Base-by-base conservation (phyloP, 1,139 yeast genomes). In the Kluyveromyces sp. region DNA sequence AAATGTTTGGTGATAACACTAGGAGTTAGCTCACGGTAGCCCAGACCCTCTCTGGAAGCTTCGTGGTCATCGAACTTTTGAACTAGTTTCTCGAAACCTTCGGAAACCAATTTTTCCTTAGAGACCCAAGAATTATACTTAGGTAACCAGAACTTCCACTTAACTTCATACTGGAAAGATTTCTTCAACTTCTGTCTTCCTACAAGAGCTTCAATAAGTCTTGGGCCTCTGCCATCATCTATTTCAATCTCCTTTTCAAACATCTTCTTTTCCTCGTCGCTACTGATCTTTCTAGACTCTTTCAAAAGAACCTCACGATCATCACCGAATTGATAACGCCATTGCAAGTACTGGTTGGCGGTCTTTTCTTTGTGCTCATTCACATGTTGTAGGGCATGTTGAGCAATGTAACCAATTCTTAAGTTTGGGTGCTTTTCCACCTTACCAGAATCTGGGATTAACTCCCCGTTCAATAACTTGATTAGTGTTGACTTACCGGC, bases 381-480 rank as follows among this genome's bases (percentile, higher is more conserved):
- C 49, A 92, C 97, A 63, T 92, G 97, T 68, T 88, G 96, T 61
- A 92, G 76, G 25, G 98, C 97, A 58, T 92, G 97, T 73, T 92
- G 98, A 18, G 97, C 97, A 73, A 92, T 92, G 69, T 92, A 92
- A 50, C 97, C 98, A 60, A 92, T 87, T 74, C 98, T 89, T 69
- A 92, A 75, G 68, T 92, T 92, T 51, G 97, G 97, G 69, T 92
- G 98, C 69, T 92, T 92, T 70, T 92, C 97, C 47, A 92, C 96
- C 51, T 78, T 81, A 59, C 98, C 98, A 51, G 70, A 75, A 53
- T 78, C 75, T 25, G 98, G 96, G 44, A 85, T 75, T 49, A 87
- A 73, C 67, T 92, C 98, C 51, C 86, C 98, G 11, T 97, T 92
- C 57, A 92, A 74, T 44, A 89, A 73, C 67, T 92, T 92, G 68